These are phyloP conservation scores for Alternaria viburni DNA, from an alignment of 2,329 filamentous ascomycete species.

Conservation along the genomic window DNA sequence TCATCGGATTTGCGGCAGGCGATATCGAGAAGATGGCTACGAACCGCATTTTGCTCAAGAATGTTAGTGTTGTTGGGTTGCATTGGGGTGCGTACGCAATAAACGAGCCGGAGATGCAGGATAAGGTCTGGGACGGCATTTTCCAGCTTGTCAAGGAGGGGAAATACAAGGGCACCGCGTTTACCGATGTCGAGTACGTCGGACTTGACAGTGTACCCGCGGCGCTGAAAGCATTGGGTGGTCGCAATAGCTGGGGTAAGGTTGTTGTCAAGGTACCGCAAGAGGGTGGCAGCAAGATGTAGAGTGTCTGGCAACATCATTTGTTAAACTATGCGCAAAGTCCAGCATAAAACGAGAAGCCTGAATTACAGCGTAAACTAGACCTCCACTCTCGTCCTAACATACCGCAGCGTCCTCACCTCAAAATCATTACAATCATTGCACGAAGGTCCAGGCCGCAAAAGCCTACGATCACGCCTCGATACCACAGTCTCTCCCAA, in stretches of 20 bases:
- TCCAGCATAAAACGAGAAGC: neutral
- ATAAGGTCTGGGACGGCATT: constrained; percentile 80
- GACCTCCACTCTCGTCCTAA: neutral
- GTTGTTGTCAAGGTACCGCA: constrained; percentile 88
- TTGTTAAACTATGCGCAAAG: neutral
- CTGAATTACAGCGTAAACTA: neutral
- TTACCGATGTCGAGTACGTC: constrained; percentile 79
- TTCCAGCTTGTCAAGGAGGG: constrained; percentile 77
- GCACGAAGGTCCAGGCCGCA: neutral
- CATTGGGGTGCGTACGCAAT: constrained; percentile 88
- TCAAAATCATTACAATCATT: constrained; percentile 6
- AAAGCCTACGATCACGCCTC: neutral
- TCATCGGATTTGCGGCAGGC: constrained; percentile 88
- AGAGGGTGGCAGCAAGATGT: constrained; percentile 47
- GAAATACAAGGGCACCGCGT: constrained; percentile 83
- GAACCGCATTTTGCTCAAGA: constrained; percentile 92
- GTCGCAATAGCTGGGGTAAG: constrained; percentile 91
- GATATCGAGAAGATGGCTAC: constrained; percentile 89
- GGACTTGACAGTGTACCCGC: constrained; percentile 80
- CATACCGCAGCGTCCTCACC: constrained; percentile 11
- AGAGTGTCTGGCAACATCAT: neutral
- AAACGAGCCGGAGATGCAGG: constrained; percentile 73
- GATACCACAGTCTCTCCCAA: neutral
- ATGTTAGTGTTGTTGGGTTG: constrained; percentile 86
- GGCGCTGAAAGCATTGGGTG: constrained; percentile 78